Percentiles rank a stretch among this genome's conserved stretches.
Conservation (phyloP, 768 basidiomycete genomes). For the Tricholoma sp. region DNA sequence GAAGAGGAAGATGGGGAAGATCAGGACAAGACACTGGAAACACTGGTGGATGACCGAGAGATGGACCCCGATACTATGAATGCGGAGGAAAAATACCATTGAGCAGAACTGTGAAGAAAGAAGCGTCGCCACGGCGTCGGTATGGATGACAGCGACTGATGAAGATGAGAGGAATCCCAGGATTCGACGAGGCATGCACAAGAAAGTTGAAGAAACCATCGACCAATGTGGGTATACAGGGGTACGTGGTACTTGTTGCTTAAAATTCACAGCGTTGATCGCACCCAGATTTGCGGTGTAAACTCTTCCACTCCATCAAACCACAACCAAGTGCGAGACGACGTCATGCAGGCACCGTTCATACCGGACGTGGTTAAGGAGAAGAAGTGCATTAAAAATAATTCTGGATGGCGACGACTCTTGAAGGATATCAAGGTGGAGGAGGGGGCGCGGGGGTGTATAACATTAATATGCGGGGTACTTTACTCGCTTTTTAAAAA, state of each 20-base stretch:
- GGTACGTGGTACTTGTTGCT: conserved; percentile 40
- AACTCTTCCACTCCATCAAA: conserved; percentile 99
- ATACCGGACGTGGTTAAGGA: conserved; percentile 83
- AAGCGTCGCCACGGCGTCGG: too few relatives aligned
- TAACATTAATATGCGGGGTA: conserved; percentile 87
- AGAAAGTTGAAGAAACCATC: too few relatives aligned
- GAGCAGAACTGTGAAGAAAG: too few relatives aligned
- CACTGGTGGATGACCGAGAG: conserved; percentile 64
- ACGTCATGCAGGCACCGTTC: conserved; percentile 80
- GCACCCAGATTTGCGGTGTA: conserved; percentile 53
- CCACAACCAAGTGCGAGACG: conserved; percentile 92
- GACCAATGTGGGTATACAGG: too few relatives aligned
- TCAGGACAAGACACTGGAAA: too few relatives aligned
- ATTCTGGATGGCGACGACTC: conserved; percentile 67
- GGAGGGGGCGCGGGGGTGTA: too few relatives aligned
- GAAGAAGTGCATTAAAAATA: conserved; percentile 80
- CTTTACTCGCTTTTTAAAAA: conserved; percentile 24
- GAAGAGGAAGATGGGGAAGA: conserved; percentile 70
- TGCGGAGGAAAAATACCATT: too few relatives aligned
- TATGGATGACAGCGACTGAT: too few relatives aligned
- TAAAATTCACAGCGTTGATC: background rate
- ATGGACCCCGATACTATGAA: conserved; percentile 63
- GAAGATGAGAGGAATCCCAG: too few relatives aligned
- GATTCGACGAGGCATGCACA: too few relatives aligned
- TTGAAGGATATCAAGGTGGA: conserved; percentile 82